phyloP scores from a whole-genome alignment of 73 alveolate genomes.

The Diophrys sp. region DNA sequence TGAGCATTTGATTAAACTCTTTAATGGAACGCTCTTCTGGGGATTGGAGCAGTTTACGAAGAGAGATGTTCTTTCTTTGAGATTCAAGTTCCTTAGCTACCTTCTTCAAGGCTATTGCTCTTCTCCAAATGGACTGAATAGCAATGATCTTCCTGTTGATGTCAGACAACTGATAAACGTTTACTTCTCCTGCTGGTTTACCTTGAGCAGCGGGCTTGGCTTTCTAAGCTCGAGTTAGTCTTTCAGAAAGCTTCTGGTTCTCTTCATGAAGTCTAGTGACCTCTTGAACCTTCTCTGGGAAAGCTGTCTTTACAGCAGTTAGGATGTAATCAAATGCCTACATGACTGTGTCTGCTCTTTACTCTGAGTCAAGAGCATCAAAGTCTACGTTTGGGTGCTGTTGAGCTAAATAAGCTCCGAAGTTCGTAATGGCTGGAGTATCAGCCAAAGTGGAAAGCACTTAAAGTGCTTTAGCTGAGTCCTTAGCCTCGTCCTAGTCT shows the following conservation, averaged over 20 bases:
- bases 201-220: not conserved
- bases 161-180: not conserved
- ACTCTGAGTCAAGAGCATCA: not conserved
- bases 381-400: not conserved
- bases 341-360: not conserved
- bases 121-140: slow-evolving; percentile 37
- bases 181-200: not conserved
- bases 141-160: slow-evolving; percentile 8
- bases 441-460: not conserved
- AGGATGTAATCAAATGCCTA: not conserved
- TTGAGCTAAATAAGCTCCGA: not conserved
- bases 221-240: not conserved
- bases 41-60: slow-evolving; percentile 1
- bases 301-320: not conserved
- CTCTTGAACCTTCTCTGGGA: not conserved
- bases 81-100: slow-evolving; percentile 12
- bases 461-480: not conserved
- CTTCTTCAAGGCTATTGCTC: slow-evolving; percentile 31
- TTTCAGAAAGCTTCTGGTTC: too few species aligned
- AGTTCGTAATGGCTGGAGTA: not conserved
- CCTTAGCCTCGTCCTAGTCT: not conserved
- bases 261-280: not conserved
- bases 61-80: not conserved
- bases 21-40: slow-evolving; percentile 37
- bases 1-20: slow-evolving; percentile 24